Base-by-base conservation (phyloP, 352 stramenopile species). In the Pythium aphanidermatum region DNA sequence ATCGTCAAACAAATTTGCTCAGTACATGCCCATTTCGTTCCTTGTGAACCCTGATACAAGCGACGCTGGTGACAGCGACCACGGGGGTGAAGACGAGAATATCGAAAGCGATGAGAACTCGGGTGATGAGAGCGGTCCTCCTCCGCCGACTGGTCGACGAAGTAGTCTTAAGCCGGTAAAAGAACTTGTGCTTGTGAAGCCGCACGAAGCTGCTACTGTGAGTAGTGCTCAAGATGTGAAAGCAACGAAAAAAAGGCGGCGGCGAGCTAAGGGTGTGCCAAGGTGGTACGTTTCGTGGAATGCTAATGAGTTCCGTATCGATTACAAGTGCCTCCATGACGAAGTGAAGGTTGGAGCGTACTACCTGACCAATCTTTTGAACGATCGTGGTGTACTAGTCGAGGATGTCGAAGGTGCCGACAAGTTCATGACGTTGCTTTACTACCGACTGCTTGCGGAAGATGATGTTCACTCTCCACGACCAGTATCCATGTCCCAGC, bases 241-340 rank as follows among this genome's bases (percentile, higher is more conserved):
- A n/a, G 52, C 66, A 19, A 60, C 60, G 33, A 88, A 87, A 40
- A 87, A 86, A 51, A 76, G 79, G 50, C 84, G 78, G 58, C 78
- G 79, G 53, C 70, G 63, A 36, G 56, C 72, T 0, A 84, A 83
- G 45, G 68, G 78, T 46, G 58, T 88, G 21, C 82, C 82, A 7
- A 73, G 76, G 2, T 93, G 82, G 82, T 93, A 86, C 53, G 64
- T 93, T 11, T 74, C 71, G 9, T 93, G 82, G 82, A 91, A 93
- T 50, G 78, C 66, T n/a, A 90, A 93, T 39, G 82, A 93, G 47
- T 93, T 93, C 35, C 58, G 62, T 13, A 51, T 92, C 25, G 79
- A 93, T 31, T 93, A 90, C 33, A 64, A 78, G 20, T 88, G 74
- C 36, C 44, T 86, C n/a, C 47, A 69, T 19, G 60, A 67, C 8